Base-by-base conservation (phyloP, 2,329 filamentous ascomycete species). In the Emergomyces pasteurianus region DNA sequence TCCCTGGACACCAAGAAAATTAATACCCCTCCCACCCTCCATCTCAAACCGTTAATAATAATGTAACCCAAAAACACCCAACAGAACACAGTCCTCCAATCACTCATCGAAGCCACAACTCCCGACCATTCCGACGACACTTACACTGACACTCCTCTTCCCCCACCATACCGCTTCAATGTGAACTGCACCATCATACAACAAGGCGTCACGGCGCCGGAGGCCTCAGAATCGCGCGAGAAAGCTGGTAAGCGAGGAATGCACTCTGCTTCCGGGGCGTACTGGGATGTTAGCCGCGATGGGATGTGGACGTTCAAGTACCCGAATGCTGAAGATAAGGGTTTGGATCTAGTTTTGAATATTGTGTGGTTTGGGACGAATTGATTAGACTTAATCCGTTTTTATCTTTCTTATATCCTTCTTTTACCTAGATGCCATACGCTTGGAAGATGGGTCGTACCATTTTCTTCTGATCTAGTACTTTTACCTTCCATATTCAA, bases 121-220 rank as follows among this genome's bases (percentile, higher is more conserved):
- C 71, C 74, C 28, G 66, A 57, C 43, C 40, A 60, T 68, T 74
- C 64, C 68, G 69, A 73, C 38, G 69, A 73, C 21, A 63, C 71
- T 46, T 65, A 70, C 69, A 69, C 74, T 40, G 69, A 73, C 26
- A 63, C 70, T 49, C 66, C 70, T 47, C 67, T 71, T 5, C 67
- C 76, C 16, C 71, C 83, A 31, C 87, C 89, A 5, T 96, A 86
- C 84, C 97, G 97, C 77, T 97, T 92, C 78, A 90, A 91, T 68
- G 91, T 95, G 78, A 97, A 96, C 82, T 95, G 90, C 80, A 97
- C 92, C 66, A 96, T 97, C 72, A 95, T 97, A 68, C 92, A 99
- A 80, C 92, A 97, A 79, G 75, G 74, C 23, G 81, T 92, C 40
- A 84, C 87, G 23, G 83, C 87, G 60, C 86, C 84, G 23, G 59